These are phyloP conservation scores for Pontederia crassipes DNA, from an alignment of 176 grass and related monocot genomes.

Conservation along the genomic window DNA sequence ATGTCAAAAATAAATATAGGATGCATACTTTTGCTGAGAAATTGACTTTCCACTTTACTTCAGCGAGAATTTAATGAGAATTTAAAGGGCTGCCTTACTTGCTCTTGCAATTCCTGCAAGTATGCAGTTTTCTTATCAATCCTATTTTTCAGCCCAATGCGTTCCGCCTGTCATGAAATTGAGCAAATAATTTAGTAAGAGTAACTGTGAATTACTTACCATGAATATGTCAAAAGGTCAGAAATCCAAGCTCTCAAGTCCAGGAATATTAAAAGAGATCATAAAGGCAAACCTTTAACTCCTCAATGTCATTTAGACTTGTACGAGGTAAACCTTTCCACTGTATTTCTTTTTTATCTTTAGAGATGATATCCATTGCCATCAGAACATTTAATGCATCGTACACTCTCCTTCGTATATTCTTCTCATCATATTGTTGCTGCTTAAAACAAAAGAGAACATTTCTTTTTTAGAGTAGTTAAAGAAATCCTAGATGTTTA, in stretches of 20 bases:
- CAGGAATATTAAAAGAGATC: background rate
- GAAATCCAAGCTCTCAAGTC: background rate
- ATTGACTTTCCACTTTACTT: background rate
- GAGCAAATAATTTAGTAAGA: background rate
- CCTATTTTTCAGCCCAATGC: constrained; percentile 56
- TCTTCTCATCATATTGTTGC: constrained; percentile 99
- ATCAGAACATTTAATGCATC: constrained; percentile 94
- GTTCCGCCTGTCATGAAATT: constrained; percentile 42
- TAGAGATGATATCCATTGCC: constrained; percentile 99
- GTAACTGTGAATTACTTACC: background rate
- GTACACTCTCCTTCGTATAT: constrained; percentile 95
- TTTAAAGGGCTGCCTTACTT: constrained; percentile 49
- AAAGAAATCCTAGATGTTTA: background rate
- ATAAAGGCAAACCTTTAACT: constrained; percentile 56
- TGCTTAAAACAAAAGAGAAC: constrained; percentile 34
- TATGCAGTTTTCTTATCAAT: constrained; percentile 89
- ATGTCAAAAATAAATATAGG: background rate
- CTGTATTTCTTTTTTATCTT: constrained; percentile 99
- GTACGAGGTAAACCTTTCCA: constrained; percentile 97
- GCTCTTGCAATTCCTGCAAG: constrained; percentile 89
- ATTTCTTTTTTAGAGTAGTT: constrained; percentile 9
- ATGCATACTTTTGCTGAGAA: too few relatives aligned
- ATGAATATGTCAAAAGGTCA: background rate
- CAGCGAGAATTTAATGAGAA: background rate
- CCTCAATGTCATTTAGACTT: constrained; percentile 77